These are phyloP conservation scores for Metschnikowia sp. DNA, from an alignment of 805 yeast species.

Conservation along the genomic window DNA sequence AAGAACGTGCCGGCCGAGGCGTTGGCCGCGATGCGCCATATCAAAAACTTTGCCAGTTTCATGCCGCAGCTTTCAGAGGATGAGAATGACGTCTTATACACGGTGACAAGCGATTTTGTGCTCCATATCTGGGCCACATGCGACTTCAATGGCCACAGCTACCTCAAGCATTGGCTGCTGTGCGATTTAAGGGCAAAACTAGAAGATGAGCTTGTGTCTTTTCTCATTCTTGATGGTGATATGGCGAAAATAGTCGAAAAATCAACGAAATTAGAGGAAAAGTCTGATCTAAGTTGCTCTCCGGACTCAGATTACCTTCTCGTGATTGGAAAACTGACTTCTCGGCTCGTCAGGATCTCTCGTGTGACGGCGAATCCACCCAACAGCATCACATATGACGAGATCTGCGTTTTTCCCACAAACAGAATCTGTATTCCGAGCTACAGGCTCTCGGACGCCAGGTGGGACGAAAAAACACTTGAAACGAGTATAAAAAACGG, in stretches of 20 bases:
- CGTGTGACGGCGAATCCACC: constrained; percentile 58
- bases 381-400: constrained; percentile 42
- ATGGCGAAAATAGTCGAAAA: neutral
- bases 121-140: constrained; percentile 69
- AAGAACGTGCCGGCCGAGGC: constrained; percentile 21
- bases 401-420: constrained; percentile 23
- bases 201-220: constrained; percentile 1
- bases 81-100: constrained; percentile 48
- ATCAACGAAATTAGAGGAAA: neutral
- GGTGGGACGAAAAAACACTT: neutral
- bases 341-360: constrained; percentile 44
- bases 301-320: constrained; percentile 30
- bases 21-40: constrained; percentile 28
- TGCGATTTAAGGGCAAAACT: constrained; percentile 24
- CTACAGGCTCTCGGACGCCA: neutral
- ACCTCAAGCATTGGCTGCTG: constrained; percentile 56
- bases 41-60: constrained; percentile 32
- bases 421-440: constrained; percentile 11
- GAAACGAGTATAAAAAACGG: neutral
- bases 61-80: constrained; percentile 27
- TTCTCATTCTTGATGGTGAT: constrained; percentile 4
- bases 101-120: constrained; percentile 56
- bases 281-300: too few species aligned
- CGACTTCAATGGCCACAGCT: constrained; percentile 55
- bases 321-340: constrained; percentile 31